Evolutionary conservation across 192 early-diverging fungal species (phyloP), one percentile per base, ranked within the genome.

Genomic region (Geranomyces michiganensis): DNA sequence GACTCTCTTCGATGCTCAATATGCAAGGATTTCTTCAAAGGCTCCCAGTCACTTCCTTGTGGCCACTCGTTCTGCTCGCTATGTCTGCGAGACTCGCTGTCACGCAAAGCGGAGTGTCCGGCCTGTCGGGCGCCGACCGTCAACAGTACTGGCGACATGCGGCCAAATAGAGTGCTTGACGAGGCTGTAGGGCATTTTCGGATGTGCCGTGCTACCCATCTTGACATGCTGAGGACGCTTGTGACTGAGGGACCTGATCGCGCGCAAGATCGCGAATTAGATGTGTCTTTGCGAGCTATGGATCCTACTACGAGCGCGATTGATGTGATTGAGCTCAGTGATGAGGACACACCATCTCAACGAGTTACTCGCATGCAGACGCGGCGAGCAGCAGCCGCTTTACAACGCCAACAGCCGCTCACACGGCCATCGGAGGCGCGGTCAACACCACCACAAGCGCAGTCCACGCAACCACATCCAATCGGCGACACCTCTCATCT

Each of bases 21-120:
- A 27, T 93, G 92, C 73, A 92, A 92, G 72, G 92, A 93, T 56
- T 81, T 86, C 49, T 84, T 86, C 36, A 56, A 78, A 24, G 70
- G 51, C 15, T 43, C 70, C 26, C 66, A 65, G 70, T 65, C 62
- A 8, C 70, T 72, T 14, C 70, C 66, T n/a, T 93, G 92, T 72
- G 78, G 76, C 0, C 92, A 93, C 71, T 89, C 89, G 14, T 93
- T 93, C 67, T 93, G 92, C 70, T 90, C 92, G 17, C 79, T 87
- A 17, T 93, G 92, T 64, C 84, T 92, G 9, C 86, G 92, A 0
- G 77, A 89, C 36, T 82, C 82, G 56, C 71, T 92, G 29, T 76
- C 76, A 31, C 77, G 79, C 36, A 87, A 89, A 58, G 80, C 78
- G 26, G 76, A 73, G 43, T 93, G 92, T 56, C 92, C 92, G 7